Evolutionary conservation across 179 eudicot genomes (phyloP).

Genomic region (Vitellaria paradoxa): DNA sequence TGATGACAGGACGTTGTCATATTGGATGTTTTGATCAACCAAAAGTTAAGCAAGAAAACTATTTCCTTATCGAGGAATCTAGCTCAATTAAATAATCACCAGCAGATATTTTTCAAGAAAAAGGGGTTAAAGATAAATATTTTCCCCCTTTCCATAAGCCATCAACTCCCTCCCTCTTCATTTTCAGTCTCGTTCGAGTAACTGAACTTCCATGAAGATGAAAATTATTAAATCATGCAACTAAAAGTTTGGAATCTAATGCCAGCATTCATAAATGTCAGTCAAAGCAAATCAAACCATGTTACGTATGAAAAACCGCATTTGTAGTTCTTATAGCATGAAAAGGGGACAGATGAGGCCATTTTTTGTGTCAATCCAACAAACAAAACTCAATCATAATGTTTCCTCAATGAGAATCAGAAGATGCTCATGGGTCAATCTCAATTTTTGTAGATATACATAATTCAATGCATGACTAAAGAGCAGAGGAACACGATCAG

Average conservation of each 20-base stretch:
- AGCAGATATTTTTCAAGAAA: neutral
- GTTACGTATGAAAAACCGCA: neutral
- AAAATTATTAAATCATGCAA: neutral
- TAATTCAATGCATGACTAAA: neutral
- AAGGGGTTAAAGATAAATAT: neutral
- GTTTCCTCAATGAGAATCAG: neutral
- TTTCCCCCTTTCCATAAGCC: neutral
- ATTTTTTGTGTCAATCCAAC: neutral
- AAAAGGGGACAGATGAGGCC: neutral
- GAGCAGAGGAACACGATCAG: neutral
- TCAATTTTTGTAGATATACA: neutral
- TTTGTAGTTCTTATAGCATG: neutral
- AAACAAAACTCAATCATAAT: neutral
- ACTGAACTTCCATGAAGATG: neutral
- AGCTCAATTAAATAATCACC: no score
- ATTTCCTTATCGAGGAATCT: neutral
- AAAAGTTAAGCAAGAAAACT: neutral
- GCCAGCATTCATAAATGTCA: neutral
- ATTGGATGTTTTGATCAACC: neutral
- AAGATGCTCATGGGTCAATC: neutral
- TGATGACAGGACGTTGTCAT: neutral
- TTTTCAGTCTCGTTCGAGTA: neutral
- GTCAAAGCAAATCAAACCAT: no score
- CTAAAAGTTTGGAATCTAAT: neutral
- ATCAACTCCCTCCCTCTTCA: neutral